Evolutionary conservation across 2,329 filamentous ascomycete species (phyloP), one percentile per base, ranked within the genome.

Genomic region (Tolypocladium paradoxum): DNA sequence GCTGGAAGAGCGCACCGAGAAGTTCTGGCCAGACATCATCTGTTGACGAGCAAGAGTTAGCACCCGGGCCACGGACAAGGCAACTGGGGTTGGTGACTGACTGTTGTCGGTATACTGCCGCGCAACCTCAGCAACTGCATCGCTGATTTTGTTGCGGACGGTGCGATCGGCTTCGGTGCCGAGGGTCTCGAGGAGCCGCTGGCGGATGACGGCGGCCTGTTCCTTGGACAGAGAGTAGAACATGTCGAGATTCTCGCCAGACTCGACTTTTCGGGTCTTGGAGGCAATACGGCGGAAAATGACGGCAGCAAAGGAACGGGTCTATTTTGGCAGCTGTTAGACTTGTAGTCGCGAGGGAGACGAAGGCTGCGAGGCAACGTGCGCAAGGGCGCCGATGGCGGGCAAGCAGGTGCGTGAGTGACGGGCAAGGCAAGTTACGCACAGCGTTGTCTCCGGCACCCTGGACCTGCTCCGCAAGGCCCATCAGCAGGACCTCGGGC

Each of bases 61-160:
- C 49, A 53, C 58, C 56, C 16, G 0, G 49, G 18, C 24, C 14
- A 38, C 8, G 8, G 20, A 33, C 6, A 29, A 59, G 36, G 35
- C 22, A 37, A 50, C 6, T n/a, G 36, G 20, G 33, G 24, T 27
- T 31, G 43, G 48, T 12, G 51, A 74, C 84, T 69, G 78, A 95
- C 90, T 85, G 64, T 87, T 90, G 63, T 97, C 93, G 46, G 88
- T 87, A 71, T 96, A 96, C 73, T 99, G 90, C 64, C 93, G 84
- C 46, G 92, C 93, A 56, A 99, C 79, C 72, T 99, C 93, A 27
- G 93, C 93, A 57, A 97, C 88, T n/a, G 92, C 90, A 72, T 99
- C 93, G 62, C 91, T 93, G 66, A 97, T 88, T 72, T 99, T 99
- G 74, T 96, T 93, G 63, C 93, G 81, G 48, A 96, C 88, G 38